Base-by-base conservation (phyloP, 2,329 filamentous ascomycete genomes). In the Colletotrichum somersetense region DNA sequence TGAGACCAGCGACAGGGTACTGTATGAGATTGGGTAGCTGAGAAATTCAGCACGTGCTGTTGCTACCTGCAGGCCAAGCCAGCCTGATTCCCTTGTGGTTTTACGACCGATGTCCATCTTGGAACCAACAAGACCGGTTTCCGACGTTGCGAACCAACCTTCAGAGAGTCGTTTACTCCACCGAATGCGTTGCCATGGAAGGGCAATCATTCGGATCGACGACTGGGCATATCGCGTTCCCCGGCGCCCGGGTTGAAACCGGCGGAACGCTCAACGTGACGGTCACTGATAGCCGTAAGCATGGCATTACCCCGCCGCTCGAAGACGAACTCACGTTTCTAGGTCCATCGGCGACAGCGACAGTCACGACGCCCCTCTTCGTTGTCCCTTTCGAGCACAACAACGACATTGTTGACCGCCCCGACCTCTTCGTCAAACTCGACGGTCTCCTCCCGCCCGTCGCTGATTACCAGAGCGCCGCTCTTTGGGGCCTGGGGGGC, bases 261-360 rank as follows among this genome's bases (percentile, higher is more conserved):
- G 57, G 57, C 2, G 57, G 57, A 11, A 42, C 57, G 12, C 57
- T 61, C n/a, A 61, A 61, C 38, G 38, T 61, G 8, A 61, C n/a
- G 16, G 42, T 44, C 18, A n/a, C 52, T 5, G 30, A 35, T 8
- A 18, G 30, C 18, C 42, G 58, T 62, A 23, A 55, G 52, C 52
- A 55, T 14, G 5, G 3, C 52, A 55, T 11, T 20, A 35, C 30
- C 30, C 30, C 30, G 30, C 30, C 30, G 8, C 52, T 35, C 30
- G 30, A n/a, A n/a, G 18, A 55, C 11, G 4, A 20, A 33, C 52
- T 55, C 16, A 55, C 5, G 18, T 11, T 55, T 55, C 7, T 20
- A 55, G 52, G 52, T 7, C 26, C 52, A 53, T 3, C 16, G 11
- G 26, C 26, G 52, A 53, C 26, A 5, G 18, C 52, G 10, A 33